A percentile compares a stretch with the other conserved stretches of the same genome.
phyloP scores from a whole-genome alignment of 257 asterid species.

The Fraxinus pennsylvanica region DNA sequence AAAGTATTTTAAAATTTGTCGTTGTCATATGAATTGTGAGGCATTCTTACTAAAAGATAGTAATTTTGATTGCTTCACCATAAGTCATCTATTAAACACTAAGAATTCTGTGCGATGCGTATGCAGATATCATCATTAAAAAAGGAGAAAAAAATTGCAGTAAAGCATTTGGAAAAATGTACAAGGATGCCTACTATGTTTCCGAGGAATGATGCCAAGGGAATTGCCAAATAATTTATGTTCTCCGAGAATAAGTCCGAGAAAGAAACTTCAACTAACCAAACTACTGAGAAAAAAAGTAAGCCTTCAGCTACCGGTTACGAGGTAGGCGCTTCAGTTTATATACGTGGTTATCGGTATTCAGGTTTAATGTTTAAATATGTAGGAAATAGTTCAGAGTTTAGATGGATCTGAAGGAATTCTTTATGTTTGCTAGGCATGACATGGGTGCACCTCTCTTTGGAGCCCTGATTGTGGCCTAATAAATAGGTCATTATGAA shows the following conservation, averaged over 20 bases:
- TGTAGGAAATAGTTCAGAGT: neutral
- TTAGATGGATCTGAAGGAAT: neutral
- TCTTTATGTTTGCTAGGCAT: neutral
- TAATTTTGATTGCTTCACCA: neutral
- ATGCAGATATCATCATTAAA: neutral
- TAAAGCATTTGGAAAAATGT: neutral
- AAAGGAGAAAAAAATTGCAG: neutral
- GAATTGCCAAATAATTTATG: neutral
- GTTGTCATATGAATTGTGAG: neutral
- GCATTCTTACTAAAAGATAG: neutral
- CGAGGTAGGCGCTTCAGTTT: neutral
- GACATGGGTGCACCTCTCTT: neutral
- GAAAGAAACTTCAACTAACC: neutral
- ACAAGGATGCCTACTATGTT: slow-evolving; percentile 1
- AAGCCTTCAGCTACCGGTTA: neutral
- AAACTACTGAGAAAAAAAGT: neutral
- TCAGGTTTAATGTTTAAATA: neutral
- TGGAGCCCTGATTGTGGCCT: neutral
- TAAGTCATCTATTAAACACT: neutral
- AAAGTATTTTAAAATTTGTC: neutral
- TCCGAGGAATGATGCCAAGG: neutral
- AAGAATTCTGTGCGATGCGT: neutral
- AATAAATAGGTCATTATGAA: neutral
- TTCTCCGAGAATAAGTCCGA: neutral
- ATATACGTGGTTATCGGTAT: neutral